Conservation (phyloP, 2,329 filamentous ascomycete species). For the Stromatinia cepivora region DNA sequence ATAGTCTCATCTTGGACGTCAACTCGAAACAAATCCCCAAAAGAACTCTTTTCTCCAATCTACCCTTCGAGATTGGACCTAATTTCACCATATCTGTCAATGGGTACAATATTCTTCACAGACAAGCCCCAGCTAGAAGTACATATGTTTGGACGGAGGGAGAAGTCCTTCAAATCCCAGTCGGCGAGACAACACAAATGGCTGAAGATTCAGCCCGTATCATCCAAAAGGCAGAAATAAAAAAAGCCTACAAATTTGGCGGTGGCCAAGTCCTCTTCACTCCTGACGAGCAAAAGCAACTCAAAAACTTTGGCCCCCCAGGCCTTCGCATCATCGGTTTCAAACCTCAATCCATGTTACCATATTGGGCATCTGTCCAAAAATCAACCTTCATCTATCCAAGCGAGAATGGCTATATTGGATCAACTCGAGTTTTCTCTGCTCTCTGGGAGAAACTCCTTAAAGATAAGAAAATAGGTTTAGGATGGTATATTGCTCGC, state of each 20-base stretch:
- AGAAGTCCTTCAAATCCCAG: conserved; percentile 80
- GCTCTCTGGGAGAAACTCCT: conserved; percentile 86
- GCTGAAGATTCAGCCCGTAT: conserved; percentile 75
- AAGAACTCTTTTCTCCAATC: conserved; percentile 78
- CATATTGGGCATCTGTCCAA: conserved; percentile 80
- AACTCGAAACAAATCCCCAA: conserved; percentile 88
- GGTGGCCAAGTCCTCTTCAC: conserved; percentile 86
- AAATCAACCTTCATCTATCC: conserved; percentile 93
- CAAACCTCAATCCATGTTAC: conserved; percentile 74
- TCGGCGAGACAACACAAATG: conserved; percentile 70
- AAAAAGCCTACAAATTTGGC: conserved; percentile 94
- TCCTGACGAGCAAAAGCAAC: conserved; percentile 74
- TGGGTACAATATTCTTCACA: conserved; percentile 86
- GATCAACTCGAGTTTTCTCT: conserved; percentile 89
- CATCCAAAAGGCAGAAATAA: conserved; percentile 78
- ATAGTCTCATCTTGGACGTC: conserved; percentile 80
- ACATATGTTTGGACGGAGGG: conserved; percentile 87
- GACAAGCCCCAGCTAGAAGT: conserved; percentile 75
- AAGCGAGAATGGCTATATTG: conserved; percentile 84
- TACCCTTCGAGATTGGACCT: conserved; percentile 86
- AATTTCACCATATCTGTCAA: conserved; percentile 86
- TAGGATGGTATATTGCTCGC: conserved; percentile 88
- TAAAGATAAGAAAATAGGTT: conserved; percentile 73
- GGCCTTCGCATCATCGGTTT: conserved; percentile 90
- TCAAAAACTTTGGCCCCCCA: conserved; percentile 79